phyloP scores from a whole-genome alignment of 2,329 filamentous ascomycete species.

The Diaporthe australafricana region DNA sequence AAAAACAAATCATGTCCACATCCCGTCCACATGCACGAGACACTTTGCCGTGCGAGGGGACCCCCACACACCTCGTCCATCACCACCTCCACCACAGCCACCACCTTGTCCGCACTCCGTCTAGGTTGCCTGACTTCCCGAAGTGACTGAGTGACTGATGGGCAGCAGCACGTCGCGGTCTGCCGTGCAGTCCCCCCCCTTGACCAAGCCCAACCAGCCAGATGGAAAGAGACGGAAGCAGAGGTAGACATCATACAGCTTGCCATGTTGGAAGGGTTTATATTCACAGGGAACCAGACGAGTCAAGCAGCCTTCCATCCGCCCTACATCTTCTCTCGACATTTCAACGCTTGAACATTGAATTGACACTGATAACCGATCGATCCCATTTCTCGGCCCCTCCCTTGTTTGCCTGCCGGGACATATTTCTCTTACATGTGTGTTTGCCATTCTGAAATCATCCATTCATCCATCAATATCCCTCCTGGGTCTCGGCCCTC shows the following conservation, averaged over 20 bases:
- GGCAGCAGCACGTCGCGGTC: conserved; percentile 1
- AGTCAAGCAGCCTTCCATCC: conserved; percentile 25
- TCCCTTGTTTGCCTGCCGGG: conserved; percentile 8
- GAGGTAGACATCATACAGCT: background rate
- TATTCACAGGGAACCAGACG: conserved; percentile 16
- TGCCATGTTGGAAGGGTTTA: background rate
- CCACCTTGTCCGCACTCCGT: background rate
- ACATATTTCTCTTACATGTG: background rate
- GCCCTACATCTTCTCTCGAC: conserved; percentile 5
- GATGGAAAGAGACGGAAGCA: background rate
- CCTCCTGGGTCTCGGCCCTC: background rate
- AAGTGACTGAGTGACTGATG: background rate
- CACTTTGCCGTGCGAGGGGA: conserved; percentile 21
- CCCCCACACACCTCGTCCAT: conserved; percentile 15
- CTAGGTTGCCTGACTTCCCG: background rate
- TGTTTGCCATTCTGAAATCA: conserved; percentile 4
- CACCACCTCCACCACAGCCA: background rate
- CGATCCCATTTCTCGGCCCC: background rate
- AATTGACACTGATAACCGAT: background rate
- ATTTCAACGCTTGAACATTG: background rate
- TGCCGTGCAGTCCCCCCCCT: background rate
- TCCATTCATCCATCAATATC: background rate
- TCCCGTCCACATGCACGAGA: conserved; percentile 14
- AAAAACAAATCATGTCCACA: conserved; percentile 3
- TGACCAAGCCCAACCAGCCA: background rate